phyloP scores from a whole-genome alignment of 495 filamentous ascomycete species.

The Hyaloscypha hepaticicola region DNA sequence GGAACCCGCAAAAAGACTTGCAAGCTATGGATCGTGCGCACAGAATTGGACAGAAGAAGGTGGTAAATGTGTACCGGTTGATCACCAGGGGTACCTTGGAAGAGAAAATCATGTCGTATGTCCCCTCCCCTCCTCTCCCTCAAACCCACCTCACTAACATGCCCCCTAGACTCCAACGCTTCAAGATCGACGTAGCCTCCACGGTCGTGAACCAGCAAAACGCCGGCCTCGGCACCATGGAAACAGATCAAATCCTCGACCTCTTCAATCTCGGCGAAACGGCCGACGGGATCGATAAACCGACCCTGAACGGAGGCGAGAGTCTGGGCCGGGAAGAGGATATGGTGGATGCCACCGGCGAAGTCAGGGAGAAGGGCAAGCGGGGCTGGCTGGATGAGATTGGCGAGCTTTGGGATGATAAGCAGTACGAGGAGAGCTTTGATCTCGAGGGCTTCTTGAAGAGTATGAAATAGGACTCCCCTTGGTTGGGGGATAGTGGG shows the following conservation, averaged over 20 bases:
- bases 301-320: slow-evolving; percentile 54
- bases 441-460: slow-evolving; percentile 89
- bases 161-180: slow-evolving; percentile 80
- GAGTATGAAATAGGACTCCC: slow-evolving; percentile 63
- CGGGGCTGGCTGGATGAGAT: slow-evolving; percentile 91
- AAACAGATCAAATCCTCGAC: slow-evolving; percentile 96
- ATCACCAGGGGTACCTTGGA: slow-evolving; percentile 94
- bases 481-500: no score
- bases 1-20: slow-evolving; percentile 98
- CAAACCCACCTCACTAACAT: neutral
- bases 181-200: slow-evolving; percentile 98
- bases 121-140: slow-evolving; percentile 24
- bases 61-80: slow-evolving; percentile 97
- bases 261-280: slow-evolving; percentile 90
- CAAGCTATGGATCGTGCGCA: slow-evolving; percentile 99
- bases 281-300: slow-evolving; percentile 62
- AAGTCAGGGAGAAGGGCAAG: slow-evolving; percentile 92
- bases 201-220: slow-evolving; percentile 99
- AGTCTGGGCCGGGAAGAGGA: slow-evolving; percentile 58
- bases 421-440: slow-evolving; percentile 95
- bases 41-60: slow-evolving; percentile 98
- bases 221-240: slow-evolving; percentile 86
- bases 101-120: slow-evolving; percentile 94
- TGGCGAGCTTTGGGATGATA: slow-evolving; percentile 94
- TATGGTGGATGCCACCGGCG: slow-evolving; percentile 90